phyloP scores from a whole-genome alignment of 805 yeast genomes.

The Pichia phayaonensis region DNA sequence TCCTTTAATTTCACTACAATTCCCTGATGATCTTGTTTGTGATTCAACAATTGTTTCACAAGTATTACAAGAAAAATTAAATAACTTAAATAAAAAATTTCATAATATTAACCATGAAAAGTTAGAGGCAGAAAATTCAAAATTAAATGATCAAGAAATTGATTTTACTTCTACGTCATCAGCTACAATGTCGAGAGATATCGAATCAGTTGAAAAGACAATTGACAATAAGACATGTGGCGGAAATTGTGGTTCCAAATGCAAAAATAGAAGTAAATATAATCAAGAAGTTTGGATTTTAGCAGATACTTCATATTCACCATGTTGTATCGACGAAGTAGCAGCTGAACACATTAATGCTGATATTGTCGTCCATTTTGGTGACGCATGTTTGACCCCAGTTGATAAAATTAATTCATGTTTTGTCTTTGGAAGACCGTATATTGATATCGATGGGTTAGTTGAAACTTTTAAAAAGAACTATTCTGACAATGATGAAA shows the following conservation, averaged over 20 bases:
- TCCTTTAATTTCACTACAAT: constrained; percentile 69
- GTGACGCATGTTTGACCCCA: constrained; percentile 87
- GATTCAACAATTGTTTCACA: constrained; percentile 72
- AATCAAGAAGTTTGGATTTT: constrained; percentile 58
- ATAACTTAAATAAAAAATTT: constrained; percentile 4
- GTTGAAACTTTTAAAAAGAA: constrained; percentile 33
- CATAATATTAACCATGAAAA: constrained; percentile 9
- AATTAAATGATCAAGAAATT: constrained; percentile 3
- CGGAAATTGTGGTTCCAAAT: constrained; percentile 24
- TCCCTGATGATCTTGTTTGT: constrained; percentile 73
- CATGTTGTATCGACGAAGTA: constrained; percentile 95
- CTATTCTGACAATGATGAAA: constrained; percentile 34
- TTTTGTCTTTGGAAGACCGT: constrained; percentile 71
- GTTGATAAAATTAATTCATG: constrained; percentile 65
- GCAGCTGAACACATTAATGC: constrained; percentile 91
- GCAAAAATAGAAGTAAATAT: constrained; percentile 16
- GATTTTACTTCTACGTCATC: constrained; percentile 8
- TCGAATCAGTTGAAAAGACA: constrained; percentile 21
- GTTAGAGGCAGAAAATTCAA: not conserved
- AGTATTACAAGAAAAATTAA: constrained; percentile 37
- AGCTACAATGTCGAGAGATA: constrained; percentile 2
- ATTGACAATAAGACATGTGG: constrained; percentile 24
- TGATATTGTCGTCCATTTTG: constrained; percentile 85
- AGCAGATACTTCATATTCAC: constrained; percentile 92
- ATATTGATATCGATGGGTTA: constrained; percentile 36